Base-by-base conservation (phyloP, 306 rosid genomes). In the Rosa persica region DNA sequence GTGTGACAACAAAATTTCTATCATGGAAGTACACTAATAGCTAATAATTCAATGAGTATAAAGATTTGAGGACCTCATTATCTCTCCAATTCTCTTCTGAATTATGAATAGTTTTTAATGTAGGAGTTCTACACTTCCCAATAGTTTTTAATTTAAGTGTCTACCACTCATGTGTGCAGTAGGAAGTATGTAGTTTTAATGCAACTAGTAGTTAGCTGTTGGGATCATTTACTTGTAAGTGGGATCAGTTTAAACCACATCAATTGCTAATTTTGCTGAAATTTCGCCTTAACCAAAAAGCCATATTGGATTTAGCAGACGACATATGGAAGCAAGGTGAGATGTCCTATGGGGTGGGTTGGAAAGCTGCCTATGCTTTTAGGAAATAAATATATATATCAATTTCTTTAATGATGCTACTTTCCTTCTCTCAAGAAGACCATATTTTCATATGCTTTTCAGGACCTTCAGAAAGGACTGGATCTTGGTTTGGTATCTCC, bases 401-500 rank as follows among this genome's bases (percentile, higher is more conserved):
- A 48, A 20, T 71, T 58, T 34, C 13, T 40, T 66, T n/a, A 39
- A 72, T 76, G 38, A 38, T 65, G 54, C 20, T 65, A n/a, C 57
- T 44, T 73, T 60, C 62, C 75, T 68, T 60, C 70, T 51, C 83
- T 78, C 11, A 83, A 57, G 36, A 52, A 74, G 64, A 79, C 52
- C 19, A 52, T 47, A 61, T 36, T 46, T 38, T 83, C 71, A 57
- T 36, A 68, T 85, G 76, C 65, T 74, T 81, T 83, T 85, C 86
- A 95, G 98, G 98, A 95, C 85, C 91, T 95, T 82, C 98, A 92
- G 80, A 93, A 91, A 83, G 98, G 98, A 79, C 85, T 92, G 87
- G 98, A 92, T 88, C 95, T 90, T 78, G 98, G 98, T 87, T 81
- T 94, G 83, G 94, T 94, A 81, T 87, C 98, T 62, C 98, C 98